Evolutionary conservation across 2,329 filamentous ascomycete species (phyloP).

Genomic region (Paracoccidioides lutzii): DNA sequence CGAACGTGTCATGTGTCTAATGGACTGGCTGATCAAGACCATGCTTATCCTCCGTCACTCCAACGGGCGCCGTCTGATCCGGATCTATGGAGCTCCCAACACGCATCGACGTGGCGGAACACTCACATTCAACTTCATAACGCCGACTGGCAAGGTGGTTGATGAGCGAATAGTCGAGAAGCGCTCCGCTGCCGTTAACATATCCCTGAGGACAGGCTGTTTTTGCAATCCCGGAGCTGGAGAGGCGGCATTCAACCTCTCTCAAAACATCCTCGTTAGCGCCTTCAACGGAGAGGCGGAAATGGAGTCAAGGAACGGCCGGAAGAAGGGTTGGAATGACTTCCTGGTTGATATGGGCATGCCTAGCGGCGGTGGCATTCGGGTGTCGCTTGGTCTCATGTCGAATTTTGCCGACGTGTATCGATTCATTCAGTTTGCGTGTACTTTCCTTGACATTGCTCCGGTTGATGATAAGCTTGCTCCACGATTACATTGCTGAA

Average conservation of each 20-base stretch:
- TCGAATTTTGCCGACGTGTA: constrained; percentile 12
- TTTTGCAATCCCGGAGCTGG: constrained; percentile 41
- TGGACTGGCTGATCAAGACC: constrained; percentile 36
- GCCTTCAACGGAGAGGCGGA: constrained; percentile 5
- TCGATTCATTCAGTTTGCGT: constrained; percentile 9
- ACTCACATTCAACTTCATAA: constrained; percentile 50
- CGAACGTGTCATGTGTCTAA: constrained; percentile 44
- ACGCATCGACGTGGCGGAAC: constrained; percentile 44
- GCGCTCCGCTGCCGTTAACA: constrained; percentile 40
- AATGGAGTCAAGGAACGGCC: constrained; percentile 6
- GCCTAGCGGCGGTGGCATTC: constrained; percentile 11
- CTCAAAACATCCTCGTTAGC: constrained; percentile 14
- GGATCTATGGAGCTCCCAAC: constrained; percentile 43
- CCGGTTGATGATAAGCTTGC: constrained; percentile 2
- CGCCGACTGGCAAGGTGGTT: constrained; percentile 40
- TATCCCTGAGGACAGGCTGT: constrained; percentile 50
- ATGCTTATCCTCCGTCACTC: constrained; percentile 39
- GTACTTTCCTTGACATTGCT: constrained; percentile 5
- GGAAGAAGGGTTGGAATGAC: constrained; percentile 11
- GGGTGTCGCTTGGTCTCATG: constrained; percentile 14
- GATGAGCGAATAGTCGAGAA: constrained; percentile 48
- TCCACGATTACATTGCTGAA: constrained; percentile 6
- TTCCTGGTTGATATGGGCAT: constrained; percentile 12
- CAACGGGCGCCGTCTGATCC: constrained; percentile 41
- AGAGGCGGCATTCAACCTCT: constrained; percentile 28